phyloP scores from a whole-genome alignment of 202 grass and related monocot genomes.

The Dendrocalamus latiflorus region DNA sequence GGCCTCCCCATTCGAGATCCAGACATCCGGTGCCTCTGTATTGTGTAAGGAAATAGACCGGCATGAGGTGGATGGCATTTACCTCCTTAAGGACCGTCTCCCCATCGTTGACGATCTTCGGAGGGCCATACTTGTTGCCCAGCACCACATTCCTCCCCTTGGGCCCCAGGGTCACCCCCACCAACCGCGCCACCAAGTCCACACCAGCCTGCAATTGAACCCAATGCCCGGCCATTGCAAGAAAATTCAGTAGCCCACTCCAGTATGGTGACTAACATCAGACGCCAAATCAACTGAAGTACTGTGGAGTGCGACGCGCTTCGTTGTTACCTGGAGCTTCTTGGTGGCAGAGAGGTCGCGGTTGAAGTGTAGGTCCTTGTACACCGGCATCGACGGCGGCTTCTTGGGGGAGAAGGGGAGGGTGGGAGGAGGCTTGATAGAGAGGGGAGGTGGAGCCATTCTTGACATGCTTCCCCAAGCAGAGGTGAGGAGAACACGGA shows the following conservation, averaged over 20 bases:
- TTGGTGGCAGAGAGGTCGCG: conserved; percentile 74
- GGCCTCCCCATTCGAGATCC: not conserved
- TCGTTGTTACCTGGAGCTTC: conserved; percentile 66
- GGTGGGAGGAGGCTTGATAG: conserved; percentile 40
- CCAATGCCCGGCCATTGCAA: not conserved
- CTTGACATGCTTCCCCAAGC: conserved; percentile 15
- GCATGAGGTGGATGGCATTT: not conserved
- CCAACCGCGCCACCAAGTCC: conserved; percentile 73
- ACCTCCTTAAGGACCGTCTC: conserved; percentile 95
- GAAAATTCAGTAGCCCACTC: not conserved
- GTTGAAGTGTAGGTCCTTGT: conserved; percentile 93
- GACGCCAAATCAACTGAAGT: not conserved
- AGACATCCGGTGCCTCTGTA: too few species aligned
- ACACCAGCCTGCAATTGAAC: conserved; percentile 53
- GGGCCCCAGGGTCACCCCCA: conserved; percentile 88
- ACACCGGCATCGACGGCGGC: conserved; percentile 49
- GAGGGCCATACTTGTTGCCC: conserved; percentile 86
- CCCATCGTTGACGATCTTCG: conserved; percentile 90
- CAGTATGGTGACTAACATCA: not conserved
- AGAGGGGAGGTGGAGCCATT: conserved; percentile 43
- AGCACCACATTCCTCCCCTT: conserved; percentile 96
- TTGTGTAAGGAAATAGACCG: too few species aligned
- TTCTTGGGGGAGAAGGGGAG: conserved; percentile 75
- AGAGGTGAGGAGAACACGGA: not conserved
- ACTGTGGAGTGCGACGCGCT: not conserved